Conservation (phyloP, 108 stramenopile genomes). For the Nannochloropsis granulata region DNA sequence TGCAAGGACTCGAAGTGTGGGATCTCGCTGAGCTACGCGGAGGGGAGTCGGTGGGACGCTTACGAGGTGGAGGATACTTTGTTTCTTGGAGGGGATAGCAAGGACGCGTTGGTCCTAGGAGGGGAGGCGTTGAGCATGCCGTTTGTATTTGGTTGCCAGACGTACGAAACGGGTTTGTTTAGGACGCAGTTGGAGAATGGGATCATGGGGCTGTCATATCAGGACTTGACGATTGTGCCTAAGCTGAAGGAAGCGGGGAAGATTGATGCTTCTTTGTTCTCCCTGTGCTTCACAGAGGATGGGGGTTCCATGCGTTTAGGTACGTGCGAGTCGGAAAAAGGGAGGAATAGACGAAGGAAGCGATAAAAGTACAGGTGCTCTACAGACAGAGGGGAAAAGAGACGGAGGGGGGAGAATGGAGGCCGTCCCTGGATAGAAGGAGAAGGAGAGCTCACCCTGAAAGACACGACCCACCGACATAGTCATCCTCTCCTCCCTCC, state of each 20-base stretch:
- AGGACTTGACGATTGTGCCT: slow-evolving; percentile 58
- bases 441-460: slow-evolving; percentile 5
- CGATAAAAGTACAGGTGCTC: no score
- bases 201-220: slow-evolving; percentile 79
- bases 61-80: slow-evolving; percentile 13
- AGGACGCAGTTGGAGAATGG: slow-evolving; percentile 75
- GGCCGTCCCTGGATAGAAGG: no score
- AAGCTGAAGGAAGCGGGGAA: slow-evolving; percentile 52
- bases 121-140: slow-evolving; percentile 31
- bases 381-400: no score
- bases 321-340: background rate
- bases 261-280: slow-evolving; percentile 56
- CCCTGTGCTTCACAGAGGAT: slow-evolving; percentile 54
- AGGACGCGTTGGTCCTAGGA: background rate
- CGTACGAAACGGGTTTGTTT: slow-evolving; percentile 62
- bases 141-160: slow-evolving; percentile 88
- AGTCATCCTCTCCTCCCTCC: background rate
- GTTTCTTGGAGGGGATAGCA: background rate
- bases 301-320: background rate
- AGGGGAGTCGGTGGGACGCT: slow-evolving; percentile 34
- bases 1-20: background rate
- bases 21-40: slow-evolving; percentile 14
- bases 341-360: slow-evolving; percentile 41
- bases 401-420: no score
- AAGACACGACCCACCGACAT: slow-evolving; percentile 33